Percentiles rank a stretch among this genome's conserved stretches.
phyloP scores from a whole-genome alignment of 495 filamentous ascomycete species.

The Penicillium canariense region DNA sequence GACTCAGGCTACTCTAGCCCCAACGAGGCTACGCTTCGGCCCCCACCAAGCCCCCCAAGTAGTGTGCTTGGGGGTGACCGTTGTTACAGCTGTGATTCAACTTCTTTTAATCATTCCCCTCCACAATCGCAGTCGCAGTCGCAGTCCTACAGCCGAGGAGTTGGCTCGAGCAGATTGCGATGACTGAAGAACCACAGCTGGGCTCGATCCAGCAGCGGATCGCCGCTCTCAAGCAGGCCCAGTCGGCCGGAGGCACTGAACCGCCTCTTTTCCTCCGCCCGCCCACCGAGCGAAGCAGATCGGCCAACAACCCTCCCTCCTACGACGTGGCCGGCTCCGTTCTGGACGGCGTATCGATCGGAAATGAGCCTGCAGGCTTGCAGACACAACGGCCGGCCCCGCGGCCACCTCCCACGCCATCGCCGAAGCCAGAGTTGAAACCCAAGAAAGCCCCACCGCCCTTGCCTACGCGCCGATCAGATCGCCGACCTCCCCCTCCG shows the following conservation, averaged over 20 bases:
- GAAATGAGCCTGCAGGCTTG: constrained; percentile 43
- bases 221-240: constrained; percentile 55
- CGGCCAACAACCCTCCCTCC: constrained; percentile 47
- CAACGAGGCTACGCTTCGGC: constrained; percentile 10
- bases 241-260: constrained; percentile 41
- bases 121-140: not conserved
- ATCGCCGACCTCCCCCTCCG: constrained; percentile 39
- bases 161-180: no score
- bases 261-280: constrained; percentile 31
- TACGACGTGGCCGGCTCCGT: constrained; percentile 35
- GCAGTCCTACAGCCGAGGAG: no score
- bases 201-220: constrained; percentile 59
- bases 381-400: constrained; percentile 20
- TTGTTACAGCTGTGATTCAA: constrained; percentile 3
- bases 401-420: constrained; percentile 21
- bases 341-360: constrained; percentile 29
- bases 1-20: constrained; percentile 2
- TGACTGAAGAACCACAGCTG: constrained; percentile 42
- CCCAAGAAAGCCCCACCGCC: constrained; percentile 47
- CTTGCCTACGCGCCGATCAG: constrained; percentile 47
- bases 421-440: constrained; percentile 32
- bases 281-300: constrained; percentile 39
- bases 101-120: not conserved
- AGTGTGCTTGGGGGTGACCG: constrained; percentile 7
- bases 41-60: constrained; percentile 20